Base-by-base conservation (phyloP, 2,329 filamentous ascomycete genomes). In the Colletotrichum echinochloae region DNA sequence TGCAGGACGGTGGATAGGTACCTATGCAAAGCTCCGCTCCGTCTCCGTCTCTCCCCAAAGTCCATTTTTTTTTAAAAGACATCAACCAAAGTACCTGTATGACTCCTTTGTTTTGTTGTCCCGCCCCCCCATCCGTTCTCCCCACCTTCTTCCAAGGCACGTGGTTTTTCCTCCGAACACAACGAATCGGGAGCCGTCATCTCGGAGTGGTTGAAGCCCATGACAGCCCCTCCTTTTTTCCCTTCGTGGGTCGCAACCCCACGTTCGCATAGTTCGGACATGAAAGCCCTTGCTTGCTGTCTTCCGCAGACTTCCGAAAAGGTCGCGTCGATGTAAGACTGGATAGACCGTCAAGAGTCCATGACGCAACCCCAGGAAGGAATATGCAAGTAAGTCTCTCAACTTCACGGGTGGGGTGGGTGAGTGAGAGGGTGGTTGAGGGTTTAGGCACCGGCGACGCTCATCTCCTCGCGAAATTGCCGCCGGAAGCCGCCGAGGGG, bases 331-430 rank as follows among this genome's bases (percentile, higher is more conserved):
- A 35, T 18, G 52, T 37, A 55, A 37, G 52, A 37, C 33, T 20
- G 33, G 20, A 44, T n/a, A 16, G n/a, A 26, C 7, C 7, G 18
- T 37, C 23, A n/a, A 23, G 33, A 23, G 12, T 37, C 20, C 30
- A 23, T 35, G 51, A 35, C 16, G 20, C 41, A 44, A 18, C 41
- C 14, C 39, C 39, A 7, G 12, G 41, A 44, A 44, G 20, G 41
- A n/a, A 61, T 49, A 63, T 63, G 60, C 49, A 26, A 46, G 60
- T 44, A 26, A 46, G 60, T 44, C 49, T 55, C 49, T 49, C 55
- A 55, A 41, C n/a, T 44, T 20, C 5, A 39, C 16, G 12, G 16
- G 11, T 20, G 18, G 57, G 26, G 14, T 7, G 37, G 39, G 1
- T 26, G 16, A 3, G 39, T 26, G 26, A 14, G 28, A 30, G 18